Percentiles rank a stretch among this genome's conserved stretches.
Evolutionary conservation across 257 asterid genomes (phyloP).

Genomic region (Petunia axillaris): DNA sequence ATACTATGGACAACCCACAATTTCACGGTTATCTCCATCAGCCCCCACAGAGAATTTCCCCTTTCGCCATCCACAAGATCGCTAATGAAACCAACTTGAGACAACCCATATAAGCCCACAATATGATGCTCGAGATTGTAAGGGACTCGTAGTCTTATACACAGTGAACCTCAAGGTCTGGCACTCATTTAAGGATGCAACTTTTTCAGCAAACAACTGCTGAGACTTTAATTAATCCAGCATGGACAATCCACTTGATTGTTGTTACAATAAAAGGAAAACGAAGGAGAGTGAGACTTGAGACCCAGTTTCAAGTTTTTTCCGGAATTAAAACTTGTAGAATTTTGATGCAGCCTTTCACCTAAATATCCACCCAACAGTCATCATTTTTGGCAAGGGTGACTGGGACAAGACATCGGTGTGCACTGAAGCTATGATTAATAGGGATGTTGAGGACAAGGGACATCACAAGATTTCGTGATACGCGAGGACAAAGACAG

Average conservation of each 20-base stretch:
- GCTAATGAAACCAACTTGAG: constrained; percentile 13
- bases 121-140: neutral
- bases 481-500: neutral
- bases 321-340: constrained; percentile 3
- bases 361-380: constrained; percentile 9
- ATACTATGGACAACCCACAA: neutral
- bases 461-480: neutral
- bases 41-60: neutral
- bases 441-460: neutral
- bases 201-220: neutral
- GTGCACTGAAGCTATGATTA: constrained; percentile 6
- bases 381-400: constrained; percentile 13
- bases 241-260: constrained; percentile 13
- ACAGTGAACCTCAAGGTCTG: neutral
- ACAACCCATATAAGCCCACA: neutral
- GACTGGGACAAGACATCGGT: constrained; percentile 13
- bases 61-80: neutral
- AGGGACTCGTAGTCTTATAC: neutral
- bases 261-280: constrained; percentile 17
- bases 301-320: constrained; percentile 14
- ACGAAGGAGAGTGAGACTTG: neutral
- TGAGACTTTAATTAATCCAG: constrained; percentile 17
- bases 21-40: neutral
- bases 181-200: neutral
- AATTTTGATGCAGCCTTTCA: constrained; percentile 16